Evolutionary conservation across 805 yeast genomes (phyloP).

Genomic region (Candida piceae): DNA sequence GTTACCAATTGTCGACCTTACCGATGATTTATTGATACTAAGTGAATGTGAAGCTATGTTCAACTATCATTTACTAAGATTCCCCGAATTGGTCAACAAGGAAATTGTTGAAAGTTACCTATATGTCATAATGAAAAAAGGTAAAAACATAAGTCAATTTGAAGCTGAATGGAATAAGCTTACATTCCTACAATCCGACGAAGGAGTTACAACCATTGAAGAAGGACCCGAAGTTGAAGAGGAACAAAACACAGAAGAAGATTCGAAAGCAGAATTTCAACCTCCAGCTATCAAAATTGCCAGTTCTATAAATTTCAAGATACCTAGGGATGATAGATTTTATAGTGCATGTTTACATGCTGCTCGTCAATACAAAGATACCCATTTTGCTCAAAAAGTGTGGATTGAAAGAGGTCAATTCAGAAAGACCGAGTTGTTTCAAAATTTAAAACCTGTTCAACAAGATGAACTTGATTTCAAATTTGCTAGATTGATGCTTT

Average conservation of each 20-base stretch:
- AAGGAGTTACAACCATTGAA: conserved; percentile 20
- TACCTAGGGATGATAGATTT: conserved; percentile 41
- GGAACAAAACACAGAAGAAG: not conserved
- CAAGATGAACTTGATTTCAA: conserved; percentile 50
- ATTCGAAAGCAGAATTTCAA: conserved; percentile 13
- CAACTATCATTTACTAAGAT: conserved; percentile 43
- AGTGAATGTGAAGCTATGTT: conserved; percentile 80
- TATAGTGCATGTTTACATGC: conserved; percentile 65
- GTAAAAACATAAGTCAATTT: conserved; percentile 31
- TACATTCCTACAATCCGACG: conserved; percentile 31
- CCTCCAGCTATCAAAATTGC: conserved; percentile 9
- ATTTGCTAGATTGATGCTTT: conserved; percentile 71
- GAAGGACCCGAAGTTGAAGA: conserved; percentile 14
- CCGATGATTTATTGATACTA: conserved; percentile 37
- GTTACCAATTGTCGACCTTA: conserved; percentile 43
- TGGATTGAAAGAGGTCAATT: conserved; percentile 80
- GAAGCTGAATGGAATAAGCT: conserved; percentile 30
- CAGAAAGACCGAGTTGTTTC: conserved; percentile 52
- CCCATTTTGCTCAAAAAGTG: conserved; percentile 54
- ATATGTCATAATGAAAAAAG: conserved; percentile 37
- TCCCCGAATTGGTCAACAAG: conserved; percentile 39
- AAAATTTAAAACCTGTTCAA: conserved; percentile 27
- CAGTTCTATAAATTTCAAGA: conserved; percentile 16
- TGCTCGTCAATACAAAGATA: conserved; percentile 50
- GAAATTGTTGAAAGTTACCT: conserved; percentile 48